A percentile compares a stretch with the other conserved stretches of the same genome.
phyloP scores from a whole-genome alignment of 495 filamentous ascomycete genomes.

The Hypoxylon subgilvum region DNA sequence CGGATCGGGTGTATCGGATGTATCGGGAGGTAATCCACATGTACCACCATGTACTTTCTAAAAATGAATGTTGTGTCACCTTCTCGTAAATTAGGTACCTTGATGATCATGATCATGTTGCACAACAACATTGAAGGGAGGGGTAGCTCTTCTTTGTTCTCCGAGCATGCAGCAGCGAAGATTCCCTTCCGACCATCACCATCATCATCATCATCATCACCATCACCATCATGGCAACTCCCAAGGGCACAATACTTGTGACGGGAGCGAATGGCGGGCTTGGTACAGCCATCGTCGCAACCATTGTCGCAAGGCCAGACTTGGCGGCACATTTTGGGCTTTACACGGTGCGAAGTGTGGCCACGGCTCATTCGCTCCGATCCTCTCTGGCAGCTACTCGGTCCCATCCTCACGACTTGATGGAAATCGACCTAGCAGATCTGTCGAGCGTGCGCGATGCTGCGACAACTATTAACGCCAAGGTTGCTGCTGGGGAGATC shows the following conservation, averaged over 20 bases:
- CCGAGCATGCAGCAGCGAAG: too few species aligned
- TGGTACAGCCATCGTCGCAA: constrained; percentile 56
- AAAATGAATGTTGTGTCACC: too few species aligned
- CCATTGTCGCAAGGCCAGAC: constrained; percentile 47
- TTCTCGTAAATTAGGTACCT: too few species aligned
- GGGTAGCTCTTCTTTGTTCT: too few species aligned
- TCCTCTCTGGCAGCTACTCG: constrained; percentile 30
- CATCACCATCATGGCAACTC: not conserved
- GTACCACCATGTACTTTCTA: too few species aligned
- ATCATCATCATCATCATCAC: too few species aligned
- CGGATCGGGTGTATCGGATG: too few species aligned
- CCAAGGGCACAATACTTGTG: constrained; percentile 21
- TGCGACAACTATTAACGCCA: constrained; percentile 17
- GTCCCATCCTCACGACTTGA: constrained; percentile 19
- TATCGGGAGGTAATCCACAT: too few species aligned
- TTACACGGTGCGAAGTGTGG: constrained; percentile 43
- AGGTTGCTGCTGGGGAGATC: constrained; percentile 41
- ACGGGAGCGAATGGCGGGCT: constrained; percentile 40
- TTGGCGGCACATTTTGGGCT: constrained; percentile 44
- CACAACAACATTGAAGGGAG: too few species aligned
- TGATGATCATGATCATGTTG: too few species aligned
- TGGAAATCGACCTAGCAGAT: constrained; percentile 21
- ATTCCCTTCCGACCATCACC: too few species aligned
- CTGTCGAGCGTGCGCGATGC: constrained; percentile 13
- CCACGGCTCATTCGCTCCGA: constrained; percentile 35